Evolutionary conservation across 139 green algal species (phyloP).

Genomic region (Tetraselmis striata): DNA sequence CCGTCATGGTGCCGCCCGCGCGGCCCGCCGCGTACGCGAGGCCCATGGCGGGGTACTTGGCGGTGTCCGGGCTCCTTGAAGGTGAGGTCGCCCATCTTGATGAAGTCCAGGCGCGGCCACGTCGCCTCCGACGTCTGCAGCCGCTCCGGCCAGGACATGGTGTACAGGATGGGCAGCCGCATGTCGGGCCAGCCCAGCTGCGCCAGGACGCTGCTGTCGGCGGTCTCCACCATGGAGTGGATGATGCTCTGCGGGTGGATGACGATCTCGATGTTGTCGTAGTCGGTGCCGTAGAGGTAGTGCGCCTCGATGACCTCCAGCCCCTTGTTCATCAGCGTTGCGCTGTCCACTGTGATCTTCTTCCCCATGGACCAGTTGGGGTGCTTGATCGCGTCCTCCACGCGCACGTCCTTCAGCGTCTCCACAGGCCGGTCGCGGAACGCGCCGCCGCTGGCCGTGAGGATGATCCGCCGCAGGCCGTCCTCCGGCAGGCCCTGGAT

Average conservation of each 20-base stretch:
- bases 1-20: constrained; percentile 96
- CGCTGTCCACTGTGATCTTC: constrained; percentile 97
- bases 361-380: constrained; percentile 95
- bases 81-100: constrained; percentile 89
- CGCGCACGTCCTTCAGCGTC: constrained; percentile 68
- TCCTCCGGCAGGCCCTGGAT: constrained; percentile 88
- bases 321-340: constrained; percentile 99
- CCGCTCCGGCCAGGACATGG: constrained; percentile 92
- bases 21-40: constrained; percentile 90
- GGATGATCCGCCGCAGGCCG: constrained; percentile 92
- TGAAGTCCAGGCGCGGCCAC: constrained; percentile 90
- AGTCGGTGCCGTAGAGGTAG: constrained; percentile 94
- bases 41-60: constrained; percentile 96
- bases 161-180: constrained; percentile 98
- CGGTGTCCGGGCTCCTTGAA: constrained; percentile 84
- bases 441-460: constrained; percentile 94
- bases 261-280: constrained; percentile 99
- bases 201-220: constrained; percentile 89
- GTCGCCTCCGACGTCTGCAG: constrained; percentile 74
- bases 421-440: constrained; percentile 94
- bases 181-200: constrained; percentile 99
- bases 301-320: constrained; percentile 97
- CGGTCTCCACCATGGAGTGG: constrained; percentile 98
- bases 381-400: constrained; percentile 70
- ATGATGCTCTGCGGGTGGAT: constrained; percentile 99